Evolutionary conservation across 78 protist species (phyloP).

Genomic region (Acrasis kona): DNA sequence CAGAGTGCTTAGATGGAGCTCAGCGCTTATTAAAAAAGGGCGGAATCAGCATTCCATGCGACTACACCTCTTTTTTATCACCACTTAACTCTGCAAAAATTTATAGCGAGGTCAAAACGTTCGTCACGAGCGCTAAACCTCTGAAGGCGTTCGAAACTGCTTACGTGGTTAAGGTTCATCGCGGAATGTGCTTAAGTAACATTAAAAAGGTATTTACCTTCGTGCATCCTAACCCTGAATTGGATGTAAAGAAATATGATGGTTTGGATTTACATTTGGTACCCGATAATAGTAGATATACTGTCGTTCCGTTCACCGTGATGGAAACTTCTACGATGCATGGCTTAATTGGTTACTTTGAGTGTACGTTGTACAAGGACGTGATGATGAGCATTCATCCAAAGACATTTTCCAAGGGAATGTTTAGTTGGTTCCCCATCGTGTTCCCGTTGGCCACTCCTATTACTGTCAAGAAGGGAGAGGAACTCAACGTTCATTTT

Average conservation of each 20-base stretch:
- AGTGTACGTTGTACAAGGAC: conserved; percentile 67
- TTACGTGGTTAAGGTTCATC: conserved; percentile 76
- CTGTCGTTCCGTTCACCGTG: conserved; percentile 13
- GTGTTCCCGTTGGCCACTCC: conserved; percentile 74
- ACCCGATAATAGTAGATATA: neutral
- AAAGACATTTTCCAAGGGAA: conserved; percentile 62
- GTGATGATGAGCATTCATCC: conserved; percentile 70
- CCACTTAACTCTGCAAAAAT: conserved; percentile 55
- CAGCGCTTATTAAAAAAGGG: conserved; percentile 42
- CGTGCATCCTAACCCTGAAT: conserved; percentile 61
- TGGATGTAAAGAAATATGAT: neutral
- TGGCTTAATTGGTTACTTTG: conserved; percentile 94
- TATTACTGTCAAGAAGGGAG: conserved; percentile 4
- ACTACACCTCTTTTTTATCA: conserved; percentile 69
- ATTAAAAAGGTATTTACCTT: conserved; percentile 55
- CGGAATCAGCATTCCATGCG: conserved; percentile 81
- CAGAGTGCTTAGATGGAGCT: conserved; percentile 98
- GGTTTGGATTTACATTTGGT: neutral
- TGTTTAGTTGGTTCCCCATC: conserved; percentile 95
- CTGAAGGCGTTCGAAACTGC: conserved; percentile 70
- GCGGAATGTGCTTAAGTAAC: neutral
- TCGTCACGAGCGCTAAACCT: too few species aligned
- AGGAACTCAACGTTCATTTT: conserved; percentile 7
- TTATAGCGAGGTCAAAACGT: conserved; percentile 38
- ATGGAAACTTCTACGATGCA: conserved; percentile 39